Percentiles rank a stretch among this genome's conserved stretches.
These are phyloP conservation scores for Schizopora paradoxa DNA, from an alignment of 1,284 basidiomycete species.

Conservation along the genomic window DNA sequence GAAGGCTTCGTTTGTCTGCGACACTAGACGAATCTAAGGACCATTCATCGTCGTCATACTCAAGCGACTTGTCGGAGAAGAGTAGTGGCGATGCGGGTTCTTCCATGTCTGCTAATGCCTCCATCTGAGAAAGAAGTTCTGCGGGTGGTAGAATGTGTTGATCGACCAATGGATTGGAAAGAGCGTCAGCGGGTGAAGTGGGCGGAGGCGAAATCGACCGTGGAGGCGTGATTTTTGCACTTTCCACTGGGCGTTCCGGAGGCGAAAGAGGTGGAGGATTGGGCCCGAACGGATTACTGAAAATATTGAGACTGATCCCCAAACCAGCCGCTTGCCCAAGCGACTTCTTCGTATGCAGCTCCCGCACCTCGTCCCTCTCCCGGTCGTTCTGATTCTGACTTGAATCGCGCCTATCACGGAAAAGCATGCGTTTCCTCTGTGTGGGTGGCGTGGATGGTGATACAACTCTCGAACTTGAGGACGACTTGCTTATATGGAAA, in stretches of 20 bases:
- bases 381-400: slow-evolving; percentile 6
- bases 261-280: slow-evolving; percentile 5
- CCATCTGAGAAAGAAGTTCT: slow-evolving; percentile 16
- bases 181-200: neutral
- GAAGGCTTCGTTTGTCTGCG: slow-evolving; percentile 9
- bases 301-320: slow-evolving; percentile 12
- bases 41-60: slow-evolving; percentile 15
- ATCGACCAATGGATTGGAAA: slow-evolving; percentile 3
- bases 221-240: neutral
- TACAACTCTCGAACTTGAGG: slow-evolving; percentile 4
- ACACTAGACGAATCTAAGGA: slow-evolving; percentile 12
- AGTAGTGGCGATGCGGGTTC: slow-evolving; percentile 10
- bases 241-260: no score
- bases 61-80: slow-evolving; percentile 6
- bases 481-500: no score
- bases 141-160: slow-evolving; percentile 17
- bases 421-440: slow-evolving; percentile 16
- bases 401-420: slow-evolving; percentile 16
- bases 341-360: slow-evolving; percentile 12
- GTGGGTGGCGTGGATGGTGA: slow-evolving; percentile 17
- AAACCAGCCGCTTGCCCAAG: slow-evolving; percentile 2
- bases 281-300: slow-evolving; percentile 11
- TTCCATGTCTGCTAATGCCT: slow-evolving; percentile 15
- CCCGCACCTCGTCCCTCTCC: slow-evolving; percentile 4
- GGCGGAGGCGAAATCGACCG: slow-evolving; percentile 3